Base-by-base conservation (phyloP, 805 yeast genomes). In the Metschnikowia proteae region DNA sequence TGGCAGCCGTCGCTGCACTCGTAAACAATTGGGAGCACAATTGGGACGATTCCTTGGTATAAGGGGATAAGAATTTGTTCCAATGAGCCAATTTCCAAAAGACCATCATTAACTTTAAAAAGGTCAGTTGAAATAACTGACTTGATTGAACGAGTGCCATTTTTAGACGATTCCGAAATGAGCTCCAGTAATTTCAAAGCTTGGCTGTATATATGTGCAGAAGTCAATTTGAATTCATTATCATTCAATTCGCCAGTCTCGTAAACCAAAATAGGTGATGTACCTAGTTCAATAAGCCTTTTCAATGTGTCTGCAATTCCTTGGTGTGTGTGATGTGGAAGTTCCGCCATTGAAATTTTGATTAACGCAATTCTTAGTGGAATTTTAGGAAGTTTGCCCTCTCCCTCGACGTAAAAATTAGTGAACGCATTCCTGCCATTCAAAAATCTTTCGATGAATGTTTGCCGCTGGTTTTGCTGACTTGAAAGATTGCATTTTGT, bases 221-320 rank as follows among this genome's bases (percentile, higher is more conserved):
- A 72, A 37, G 61, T 64, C 36, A 60, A 51, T 47, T 64, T 70
- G 56, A 68, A 72, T 8, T 60, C 51, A 7, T 52, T 57, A 3
- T 54, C 47, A n/a, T 58, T 54, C n/a, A 63, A 51, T 27, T 53
- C 53, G 28, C 58, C 71, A 50, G 57, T 65, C 70, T 83, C 90
- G 28, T 86, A 57, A 1, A 88, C 68, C 32, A 88, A 73, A 0
- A 90, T 67, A 0, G 96, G 96, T 10, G 85, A 79, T 1, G 86
- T 80, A 0, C 97, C 97, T 11, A 86, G 65, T 45, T 76, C 73
- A 10, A 74, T 67, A 60, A 85, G 68, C 46, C 84, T 68, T 29
- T 73, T 67, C 44, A 86, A 64, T 0, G 88, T 83, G 34, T 74
- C 73, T 3, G 82, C 80, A 11, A 86, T 76, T 0, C 82, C 81